phyloP scores from a whole-genome alignment of 202 grass and related monocot genomes.

The Alloteropsis angusta region DNA sequence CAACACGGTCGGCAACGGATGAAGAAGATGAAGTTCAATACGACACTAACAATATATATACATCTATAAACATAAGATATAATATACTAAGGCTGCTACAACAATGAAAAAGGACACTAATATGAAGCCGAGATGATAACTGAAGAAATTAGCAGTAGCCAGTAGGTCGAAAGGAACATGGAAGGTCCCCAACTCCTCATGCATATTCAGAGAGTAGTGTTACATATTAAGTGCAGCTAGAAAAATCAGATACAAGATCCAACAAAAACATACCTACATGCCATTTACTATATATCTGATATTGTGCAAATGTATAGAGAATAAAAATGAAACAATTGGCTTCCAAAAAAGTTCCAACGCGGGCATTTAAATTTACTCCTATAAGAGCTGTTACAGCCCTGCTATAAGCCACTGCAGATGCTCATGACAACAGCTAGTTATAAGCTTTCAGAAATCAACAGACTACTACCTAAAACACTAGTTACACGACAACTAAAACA shows the following conservation, averaged over 20 bases:
- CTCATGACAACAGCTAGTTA: neutral
- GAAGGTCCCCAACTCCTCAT: neutral
- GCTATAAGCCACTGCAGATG: neutral
- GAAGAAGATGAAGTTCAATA: constrained; percentile 5
- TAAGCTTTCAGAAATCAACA: neutral
- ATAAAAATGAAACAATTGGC: neutral
- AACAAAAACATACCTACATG: neutral
- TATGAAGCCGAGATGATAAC: neutral
- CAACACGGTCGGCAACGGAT: neutral
- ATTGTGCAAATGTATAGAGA: constrained; percentile 1
- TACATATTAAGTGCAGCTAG: neutral
- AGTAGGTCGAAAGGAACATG: neutral
- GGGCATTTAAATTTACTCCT: neutral
- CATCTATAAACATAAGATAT: constrained; percentile 6
- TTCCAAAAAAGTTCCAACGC: constrained; percentile 10
- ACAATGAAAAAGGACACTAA: neutral
- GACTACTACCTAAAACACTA: neutral
- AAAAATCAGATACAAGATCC: neutral
- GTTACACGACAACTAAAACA: constrained; percentile 10
- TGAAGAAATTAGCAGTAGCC: neutral
- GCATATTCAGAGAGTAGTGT: constrained; percentile 13
- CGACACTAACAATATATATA: neutral
- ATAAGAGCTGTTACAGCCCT: neutral
- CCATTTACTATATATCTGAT: neutral
- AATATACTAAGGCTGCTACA: neutral